Evolutionary conservation across 2,329 filamentous ascomycete species (phyloP), one percentile per base, ranked within the genome.

Genomic region (Fusarium verticillioides): DNA sequence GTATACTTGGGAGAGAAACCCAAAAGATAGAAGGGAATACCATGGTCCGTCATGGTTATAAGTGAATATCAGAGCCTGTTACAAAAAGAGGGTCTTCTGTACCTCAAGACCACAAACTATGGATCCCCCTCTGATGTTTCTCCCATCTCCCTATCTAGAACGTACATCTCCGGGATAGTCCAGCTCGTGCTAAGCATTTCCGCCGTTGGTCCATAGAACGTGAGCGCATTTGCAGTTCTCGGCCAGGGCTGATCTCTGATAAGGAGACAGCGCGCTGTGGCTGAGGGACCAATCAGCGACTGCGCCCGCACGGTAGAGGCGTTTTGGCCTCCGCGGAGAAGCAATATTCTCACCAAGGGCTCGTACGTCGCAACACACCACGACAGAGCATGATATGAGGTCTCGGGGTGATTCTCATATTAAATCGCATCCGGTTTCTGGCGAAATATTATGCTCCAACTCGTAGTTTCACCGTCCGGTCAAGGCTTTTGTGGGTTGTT

Each of bases 331-430:
- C 59, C 75, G 75, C 75, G 75, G 75, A 77, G 74, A 77, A 75
- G 62, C 67, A 19, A 52, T 36, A 39, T 59, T 70, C 50, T 46
- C 21, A 47, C 40, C 60, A 57, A 63, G 37, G 42, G 57, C 50
- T 74, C 72, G 75, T 77, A 75, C 66, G 73, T 76, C 73, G 59
- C 53, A 59, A 65, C 73, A 76, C 56, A 59, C 66, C 60, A 74
- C 47, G 59, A 40, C n/a, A 57, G 43, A 58, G 63, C 56, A 63
- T 60, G 73, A 69, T 66, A 73, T 68, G 71, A 62, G 50, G 43
- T 50, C 40, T 63, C 28, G 23, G 50, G 46, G 63, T 30, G 58
- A 66, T 70, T 66, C 36, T 68, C 47, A 64, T 65, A 61, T 47
- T 47, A n/a, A n/a, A 40, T 61, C 15, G 23, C 23, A 62, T 62